These are phyloP conservation scores for Aureobasidium sp. DNA, from an alignment of 2,329 filamentous ascomycete species.

Conservation along the genomic window DNA sequence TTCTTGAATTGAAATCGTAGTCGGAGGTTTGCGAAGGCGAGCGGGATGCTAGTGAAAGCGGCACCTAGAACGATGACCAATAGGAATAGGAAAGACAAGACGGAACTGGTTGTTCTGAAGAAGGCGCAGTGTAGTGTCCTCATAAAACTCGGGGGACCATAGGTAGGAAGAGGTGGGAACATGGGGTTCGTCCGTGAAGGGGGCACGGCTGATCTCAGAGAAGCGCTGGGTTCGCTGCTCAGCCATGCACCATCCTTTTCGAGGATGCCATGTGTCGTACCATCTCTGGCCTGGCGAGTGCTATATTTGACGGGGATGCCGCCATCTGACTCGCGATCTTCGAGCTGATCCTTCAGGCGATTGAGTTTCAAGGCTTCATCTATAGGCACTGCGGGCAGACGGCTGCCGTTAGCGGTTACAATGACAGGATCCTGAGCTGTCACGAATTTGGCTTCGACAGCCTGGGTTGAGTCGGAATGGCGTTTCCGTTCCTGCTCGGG, in stretches of 20 bases:
- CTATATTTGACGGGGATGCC: slow-evolving; percentile 22
- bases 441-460: slow-evolving; percentile 51
- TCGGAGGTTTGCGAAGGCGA: slow-evolving; percentile 41
- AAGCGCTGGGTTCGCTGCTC: slow-evolving; percentile 28
- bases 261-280: slow-evolving; percentile 29
- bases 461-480: slow-evolving; percentile 40
- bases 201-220: slow-evolving; percentile 40
- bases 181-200: slow-evolving; percentile 66
- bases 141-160: slow-evolving; percentile 63
- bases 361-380: slow-evolving; percentile 65
- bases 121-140: slow-evolving; percentile 55
- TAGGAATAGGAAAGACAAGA: slow-evolving; percentile 71
- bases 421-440: slow-evolving; percentile 67
- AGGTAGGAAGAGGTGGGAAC: slow-evolving; percentile 76
- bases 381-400: slow-evolving; percentile 60
- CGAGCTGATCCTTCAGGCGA: slow-evolving; percentile 44
- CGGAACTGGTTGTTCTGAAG: slow-evolving; percentile 60
- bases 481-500: slow-evolving; percentile 30
- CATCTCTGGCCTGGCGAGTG: slow-evolving; percentile 34
- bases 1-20: slow-evolving; percentile 50
- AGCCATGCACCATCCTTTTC: slow-evolving; percentile 16
- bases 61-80: slow-evolving; percentile 66
- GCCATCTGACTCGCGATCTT: slow-evolving; percentile 26
- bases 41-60: slow-evolving; percentile 56
- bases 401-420: slow-evolving; percentile 55